Evolutionary conservation across 495 filamentous ascomycete genomes (phyloP), one percentile per base, ranked within the genome.

Genomic region (Recurvomyces mirabilis): DNA sequence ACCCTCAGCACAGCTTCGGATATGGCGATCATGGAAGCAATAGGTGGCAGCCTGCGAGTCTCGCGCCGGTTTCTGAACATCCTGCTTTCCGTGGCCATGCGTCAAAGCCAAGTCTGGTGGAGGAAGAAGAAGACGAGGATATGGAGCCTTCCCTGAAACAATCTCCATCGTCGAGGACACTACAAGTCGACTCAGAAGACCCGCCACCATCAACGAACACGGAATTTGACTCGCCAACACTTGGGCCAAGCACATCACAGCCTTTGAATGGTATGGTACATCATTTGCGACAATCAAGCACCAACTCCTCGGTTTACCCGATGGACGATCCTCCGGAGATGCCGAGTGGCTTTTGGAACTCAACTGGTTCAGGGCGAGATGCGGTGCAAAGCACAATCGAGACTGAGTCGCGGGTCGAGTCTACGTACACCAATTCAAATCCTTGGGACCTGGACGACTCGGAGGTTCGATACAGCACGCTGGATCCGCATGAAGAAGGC

Each of bases 241-340:
- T 94, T 3, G 81, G 81, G 9, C 76, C 84, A 11, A 35, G 41
- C 34, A 41, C 34, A 10, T 69, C 69, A 0, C 63, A 77, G 38
- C 84, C 82, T 11, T 68, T 95, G 15, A 87, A 78, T 56, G 82
- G 83, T 15, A 72, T 95, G 61, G 79, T 95, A 28, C 80, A 87
- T 44, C 93, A 96, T 63, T 70, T 99, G 12, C 81, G 91, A 18
- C 75, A 75, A 12, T 76, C 82, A 40, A 96, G 91, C 63, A 80
- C 80, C 42, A 68, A 72, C 30, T 94, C 87, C 18, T 89, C 87
- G 0, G 69, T 91, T 33, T 84, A 79, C 58, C 78, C 70, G 28
- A 65, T 66, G 9, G 41, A 63, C 64, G 46, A 50, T 4, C 34
- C 13, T 68, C 72, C 2, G 62, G 65, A 39, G 12, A 9, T 43